Evolutionary conservation across 345 rosid species (phyloP), one percentile per base, ranked within the genome.

Genomic region (Arabis hirsuta): DNA sequence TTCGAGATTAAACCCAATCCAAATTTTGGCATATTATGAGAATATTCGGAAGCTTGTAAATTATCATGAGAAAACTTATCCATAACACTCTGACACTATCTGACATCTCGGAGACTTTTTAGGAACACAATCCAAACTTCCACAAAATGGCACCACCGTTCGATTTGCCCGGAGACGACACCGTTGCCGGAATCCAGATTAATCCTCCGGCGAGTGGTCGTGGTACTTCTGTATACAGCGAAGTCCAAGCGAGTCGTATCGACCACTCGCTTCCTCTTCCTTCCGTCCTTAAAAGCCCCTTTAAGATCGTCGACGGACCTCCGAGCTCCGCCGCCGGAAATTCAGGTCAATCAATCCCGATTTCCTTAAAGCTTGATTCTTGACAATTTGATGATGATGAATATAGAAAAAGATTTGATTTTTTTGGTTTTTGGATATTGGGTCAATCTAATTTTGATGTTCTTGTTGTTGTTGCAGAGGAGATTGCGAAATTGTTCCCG

Each of bases 301-400:
- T 90, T 79, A 81, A 78, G 68, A 73, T 91, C 84, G 81, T 91
- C 81, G 87, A 95, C 19, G 98, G 98, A 5, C 87, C 92, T 24
- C 82, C 82, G 0, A 95, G 98, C 81, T 87, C 99, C 6, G 83
- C 98, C 50, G 94, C 99, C 7, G 99, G 99, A 38, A 84, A 86
- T 73, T 87, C 99, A 42, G 98, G 97, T 88, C 29, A 41, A n/a
- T 67, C 38, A 41, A 12, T 20, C 5, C 32, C 8, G 12, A 43
- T 32, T 24, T 24, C 29, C 7, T 57, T 13, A 44, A 19, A n/a
- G 61, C 55, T 52, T 13, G n/a, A 36, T 36, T 36, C 41, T 36
- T n/a, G 22, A 3, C 9, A 34, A 38, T 58, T 55, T 36, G 29
- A 27, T 36, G 39, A 36, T 36, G 39, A 36, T 32, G 38, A 34